Evolutionary conservation across 2,329 filamentous ascomycete species (phyloP).

Genomic region (Cadophora sp.): DNA sequence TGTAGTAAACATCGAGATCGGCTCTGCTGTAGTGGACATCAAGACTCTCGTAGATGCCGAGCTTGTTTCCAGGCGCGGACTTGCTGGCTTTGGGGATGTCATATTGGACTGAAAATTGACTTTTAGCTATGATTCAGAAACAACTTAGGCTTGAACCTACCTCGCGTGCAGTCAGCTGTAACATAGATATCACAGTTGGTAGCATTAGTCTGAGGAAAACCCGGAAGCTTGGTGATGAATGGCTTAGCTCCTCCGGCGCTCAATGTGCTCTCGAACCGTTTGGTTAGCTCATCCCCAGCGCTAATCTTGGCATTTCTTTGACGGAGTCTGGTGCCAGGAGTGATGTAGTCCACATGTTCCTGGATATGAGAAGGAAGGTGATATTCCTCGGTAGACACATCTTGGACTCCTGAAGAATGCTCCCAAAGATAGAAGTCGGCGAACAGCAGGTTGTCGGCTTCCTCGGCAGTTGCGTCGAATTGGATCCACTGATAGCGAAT

Average conservation of each 20-base stretch:
- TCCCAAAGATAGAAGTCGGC: slow-evolving; percentile 65
- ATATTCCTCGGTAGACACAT: slow-evolving; percentile 48
- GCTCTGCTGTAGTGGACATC: slow-evolving; percentile 53
- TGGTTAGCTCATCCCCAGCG: slow-evolving; percentile 23
- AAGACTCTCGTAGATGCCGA: slow-evolving; percentile 54
- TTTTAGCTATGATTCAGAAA: neutral
- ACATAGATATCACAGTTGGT: slow-evolving; percentile 37
- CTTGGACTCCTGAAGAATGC: slow-evolving; percentile 54
- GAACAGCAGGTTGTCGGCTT: slow-evolving; percentile 45
- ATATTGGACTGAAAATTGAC: slow-evolving; percentile 46
- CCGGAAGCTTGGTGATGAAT: slow-evolving; percentile 35
- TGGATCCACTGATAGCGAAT: slow-evolving; percentile 42
- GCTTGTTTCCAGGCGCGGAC: slow-evolving; percentile 48
- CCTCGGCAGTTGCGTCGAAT: slow-evolving; percentile 45
- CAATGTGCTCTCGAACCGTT: slow-evolving; percentile 16
- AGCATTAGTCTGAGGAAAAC: slow-evolving; percentile 34
- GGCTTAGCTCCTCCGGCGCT: slow-evolving; percentile 17
- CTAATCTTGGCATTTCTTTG: slow-evolving; percentile 32
- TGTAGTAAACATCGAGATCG: slow-evolving; percentile 52
- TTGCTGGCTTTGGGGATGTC: slow-evolving; percentile 49
- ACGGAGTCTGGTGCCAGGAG: slow-evolving; percentile 58
- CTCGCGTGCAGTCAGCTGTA: slow-evolving; percentile 37
- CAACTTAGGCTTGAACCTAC: slow-evolving; percentile 19
- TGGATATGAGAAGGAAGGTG: slow-evolving; percentile 55
- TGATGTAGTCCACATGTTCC: slow-evolving; percentile 61